Evolutionary conservation across 164 flowering plant species (phyloP).

Genomic region (Chimonanthus salicifolius): DNA sequence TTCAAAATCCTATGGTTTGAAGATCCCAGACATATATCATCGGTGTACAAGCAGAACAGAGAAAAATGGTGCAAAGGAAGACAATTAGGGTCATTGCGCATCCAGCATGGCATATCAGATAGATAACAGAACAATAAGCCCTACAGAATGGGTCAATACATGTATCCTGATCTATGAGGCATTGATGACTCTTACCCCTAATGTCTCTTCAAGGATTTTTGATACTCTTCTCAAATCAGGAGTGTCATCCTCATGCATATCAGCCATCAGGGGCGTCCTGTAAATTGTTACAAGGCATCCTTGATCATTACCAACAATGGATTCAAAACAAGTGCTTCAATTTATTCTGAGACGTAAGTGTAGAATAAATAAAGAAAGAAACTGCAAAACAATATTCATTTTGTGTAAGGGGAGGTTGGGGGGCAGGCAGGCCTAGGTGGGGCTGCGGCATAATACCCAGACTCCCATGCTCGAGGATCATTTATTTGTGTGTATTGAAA

Average conservation of each 20-base stretch:
- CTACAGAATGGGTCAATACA: neutral
- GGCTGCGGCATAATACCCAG: too few species aligned
- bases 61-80: neutral
- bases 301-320: neutral
- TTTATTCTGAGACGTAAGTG: neutral
- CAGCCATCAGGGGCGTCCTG: conserved; percentile 68
- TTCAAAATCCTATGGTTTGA: neutral
- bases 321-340: neutral
- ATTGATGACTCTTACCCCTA: conserved; percentile 37
- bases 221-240: conserved; percentile 67
- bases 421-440: too few species aligned
- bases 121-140: neutral
- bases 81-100: neutral
- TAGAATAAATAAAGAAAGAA: neutral
- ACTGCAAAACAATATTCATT: neutral
- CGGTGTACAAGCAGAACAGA: neutral
- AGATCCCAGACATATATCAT: neutral
- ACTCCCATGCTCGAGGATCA: too few species aligned
- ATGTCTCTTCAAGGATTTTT: conserved; percentile 49
- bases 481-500: too few species aligned
- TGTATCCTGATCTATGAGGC: too few species aligned
- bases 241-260: conserved; percentile 86
- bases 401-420: too few species aligned
- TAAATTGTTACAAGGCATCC: neutral
- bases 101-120: neutral